Evolutionary conservation across 495 filamentous ascomycete species (phyloP), one percentile per base, ranked within the genome.

Genomic region (Neurospora pannonica): DNA sequence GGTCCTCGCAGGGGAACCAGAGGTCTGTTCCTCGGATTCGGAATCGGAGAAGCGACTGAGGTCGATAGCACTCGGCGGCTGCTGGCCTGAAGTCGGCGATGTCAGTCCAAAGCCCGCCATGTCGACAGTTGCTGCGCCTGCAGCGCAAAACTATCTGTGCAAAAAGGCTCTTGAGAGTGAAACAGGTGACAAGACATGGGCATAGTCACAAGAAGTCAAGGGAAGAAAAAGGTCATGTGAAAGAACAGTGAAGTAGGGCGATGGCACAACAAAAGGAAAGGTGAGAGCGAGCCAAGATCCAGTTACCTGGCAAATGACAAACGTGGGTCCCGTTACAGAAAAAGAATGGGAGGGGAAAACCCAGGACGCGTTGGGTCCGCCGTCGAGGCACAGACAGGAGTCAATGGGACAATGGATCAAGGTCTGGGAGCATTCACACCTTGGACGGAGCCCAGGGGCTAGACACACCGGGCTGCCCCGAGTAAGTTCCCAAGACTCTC

Each of bases 21-120:
- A 78, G 15, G 78, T 72, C 69, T 75, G 79, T 17, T 85, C 84
- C 48, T 86, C 85, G 46, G 76, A 21, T 40, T 86, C 82, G 15
- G 81, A 81, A 48, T 84, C 82, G 71, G 80, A 79, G 74, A 78
- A 78, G 36, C 78, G 81, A 71, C 74, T 78, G 70, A 75, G 71
- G 71, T 83, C 77, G 71, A 74, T 71, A 48, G 71, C 17, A 36
- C 31, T 75, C 46, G 37, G 71, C 70, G 78, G 77, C 74, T 78
- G 77, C 31, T 79, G 77, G 78, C 74, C 78, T 80, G 77, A 71
- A 62, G 73, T 79, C 21, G 71, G 71, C 72, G 42, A 76, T 60
- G 81, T 83, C 76, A 83, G 80, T 75, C 77, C 77, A 74, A 48
- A 74, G 39, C 77, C 77, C 71, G 80, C 77, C 81, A 83, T 82